phyloP scores from a whole-genome alignment of 345 rosid species.

The Boechera divaricarpa region DNA sequence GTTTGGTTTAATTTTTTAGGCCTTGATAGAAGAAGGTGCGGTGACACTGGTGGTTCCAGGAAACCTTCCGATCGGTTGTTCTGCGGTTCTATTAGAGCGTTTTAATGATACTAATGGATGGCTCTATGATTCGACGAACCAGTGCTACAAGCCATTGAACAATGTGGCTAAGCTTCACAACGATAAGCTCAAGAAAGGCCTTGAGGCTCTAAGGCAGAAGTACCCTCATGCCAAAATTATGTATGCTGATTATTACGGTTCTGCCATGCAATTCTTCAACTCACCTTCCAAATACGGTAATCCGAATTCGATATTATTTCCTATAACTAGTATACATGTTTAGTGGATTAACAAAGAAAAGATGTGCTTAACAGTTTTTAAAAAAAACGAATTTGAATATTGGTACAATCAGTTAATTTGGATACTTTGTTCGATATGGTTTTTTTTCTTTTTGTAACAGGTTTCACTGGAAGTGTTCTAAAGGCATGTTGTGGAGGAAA shows the following conservation, averaged over 20 bases:
- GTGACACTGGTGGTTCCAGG: conserved; percentile 69
- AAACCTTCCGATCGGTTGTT: conserved; percentile 71
- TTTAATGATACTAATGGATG: conserved; percentile 43
- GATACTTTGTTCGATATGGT: neutral
- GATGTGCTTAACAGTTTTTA: neutral
- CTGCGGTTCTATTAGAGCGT: conserved; percentile 60
- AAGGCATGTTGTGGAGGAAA: conserved; percentile 65
- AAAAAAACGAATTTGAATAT: neutral
- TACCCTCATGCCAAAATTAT: conserved; percentile 60
- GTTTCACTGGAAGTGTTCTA: conserved; percentile 21
- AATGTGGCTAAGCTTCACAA: conserved; percentile 60
- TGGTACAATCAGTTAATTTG: neutral
- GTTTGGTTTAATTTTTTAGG: conserved; percentile 33
- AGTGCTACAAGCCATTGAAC: conserved; percentile 58
- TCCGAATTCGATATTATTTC: neutral
- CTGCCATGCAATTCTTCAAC: conserved; percentile 50
- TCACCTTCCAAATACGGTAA: conserved; percentile 58
- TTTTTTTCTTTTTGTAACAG: neutral
- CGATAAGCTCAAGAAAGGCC: conserved; percentile 48
- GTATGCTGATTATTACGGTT: conserved; percentile 63
- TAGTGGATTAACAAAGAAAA: neutral
- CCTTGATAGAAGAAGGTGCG: conserved; percentile 73
- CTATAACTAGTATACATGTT: neutral
- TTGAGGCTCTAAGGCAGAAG: conserved; percentile 47
- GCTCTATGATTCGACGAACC: conserved; percentile 56